phyloP scores from a whole-genome alignment of 164 flowering plant genomes.

The Euptelea pleiosperma region DNA sequence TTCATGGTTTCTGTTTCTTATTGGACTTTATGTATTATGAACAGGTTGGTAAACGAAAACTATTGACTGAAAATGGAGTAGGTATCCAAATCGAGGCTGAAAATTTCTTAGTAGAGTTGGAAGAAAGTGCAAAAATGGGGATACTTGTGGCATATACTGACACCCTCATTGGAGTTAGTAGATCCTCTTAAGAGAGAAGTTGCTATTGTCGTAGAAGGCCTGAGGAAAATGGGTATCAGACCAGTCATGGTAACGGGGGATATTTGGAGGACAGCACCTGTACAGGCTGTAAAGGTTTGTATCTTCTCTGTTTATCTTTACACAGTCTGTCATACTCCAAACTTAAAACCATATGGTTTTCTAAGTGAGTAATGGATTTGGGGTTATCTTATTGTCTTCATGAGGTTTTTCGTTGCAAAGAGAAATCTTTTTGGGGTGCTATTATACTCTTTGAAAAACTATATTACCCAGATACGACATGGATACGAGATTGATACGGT shows the following conservation, averaged over 20 bases:
- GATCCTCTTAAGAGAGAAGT: constrained; percentile 96
- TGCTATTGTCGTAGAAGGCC: constrained; percentile 82
- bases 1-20: constrained; percentile 9
- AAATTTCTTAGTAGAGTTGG: constrained; percentile 68
- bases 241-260: constrained; percentile 99
- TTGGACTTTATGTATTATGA: constrained; percentile 13
- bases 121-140: constrained; percentile 88
- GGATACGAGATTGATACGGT: no score
- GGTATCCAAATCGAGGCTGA: constrained; percentile 53
- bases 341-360: neutral
- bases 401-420: no score
- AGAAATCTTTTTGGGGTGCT: no score
- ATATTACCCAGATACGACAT: no score
- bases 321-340: neutral
- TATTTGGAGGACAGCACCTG: constrained; percentile 96
- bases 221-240: constrained; percentile 76
- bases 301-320: neutral
- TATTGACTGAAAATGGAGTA: constrained; percentile 70
- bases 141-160: constrained; percentile 70
- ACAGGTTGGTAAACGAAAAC: constrained; percentile 90
- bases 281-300: constrained; percentile 86
- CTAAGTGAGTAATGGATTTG: neutral
- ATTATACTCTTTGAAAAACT: no score
- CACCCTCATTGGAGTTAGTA: constrained; percentile 65
- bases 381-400: no score